A percentile compares a stretch with the other conserved stretches of the same genome.
phyloP scores from a whole-genome alignment of 345 rosid genomes.

The Boechera stricta region DNA sequence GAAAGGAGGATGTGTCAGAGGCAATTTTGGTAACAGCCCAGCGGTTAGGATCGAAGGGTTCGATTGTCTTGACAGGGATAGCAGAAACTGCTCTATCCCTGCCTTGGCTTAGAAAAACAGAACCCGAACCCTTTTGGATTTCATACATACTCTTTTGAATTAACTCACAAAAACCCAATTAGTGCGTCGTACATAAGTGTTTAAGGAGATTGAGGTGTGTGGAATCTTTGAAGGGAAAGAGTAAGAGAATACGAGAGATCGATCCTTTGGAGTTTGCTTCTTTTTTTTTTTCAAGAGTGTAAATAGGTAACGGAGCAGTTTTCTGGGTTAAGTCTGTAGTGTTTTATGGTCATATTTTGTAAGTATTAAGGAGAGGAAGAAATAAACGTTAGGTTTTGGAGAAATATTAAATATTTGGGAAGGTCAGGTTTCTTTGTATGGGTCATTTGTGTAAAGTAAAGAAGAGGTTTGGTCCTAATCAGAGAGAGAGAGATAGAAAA shows the following conservation, averaged over 20 bases:
- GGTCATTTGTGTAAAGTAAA: constrained; percentile 32
- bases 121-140: not conserved
- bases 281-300: constrained; percentile 28
- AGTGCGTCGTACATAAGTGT: constrained; percentile 37
- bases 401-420: constrained; percentile 26
- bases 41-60: constrained; percentile 91
- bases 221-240: not conserved
- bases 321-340: constrained; percentile 33
- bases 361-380: constrained; percentile 33
- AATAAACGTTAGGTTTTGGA: constrained; percentile 36
- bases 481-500: not conserved
- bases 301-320: constrained; percentile 38
- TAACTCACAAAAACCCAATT: not conserved
- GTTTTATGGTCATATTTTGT: constrained; percentile 36
- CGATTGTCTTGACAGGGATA: constrained; percentile 91
- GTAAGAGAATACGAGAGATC: constrained; percentile 17
- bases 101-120: constrained; percentile 63
- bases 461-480: constrained; percentile 13
- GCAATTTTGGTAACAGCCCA: constrained; percentile 89
- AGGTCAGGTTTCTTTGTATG: constrained; percentile 12
- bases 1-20: constrained; percentile 73
- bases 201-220: constrained; percentile 28
- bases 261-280: constrained; percentile 13
- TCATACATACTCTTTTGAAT: constrained; percentile 31
- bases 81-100: constrained; percentile 74